Conservation (phyloP, 345 rosid species). For the Arabis hirsuta region DNA sequence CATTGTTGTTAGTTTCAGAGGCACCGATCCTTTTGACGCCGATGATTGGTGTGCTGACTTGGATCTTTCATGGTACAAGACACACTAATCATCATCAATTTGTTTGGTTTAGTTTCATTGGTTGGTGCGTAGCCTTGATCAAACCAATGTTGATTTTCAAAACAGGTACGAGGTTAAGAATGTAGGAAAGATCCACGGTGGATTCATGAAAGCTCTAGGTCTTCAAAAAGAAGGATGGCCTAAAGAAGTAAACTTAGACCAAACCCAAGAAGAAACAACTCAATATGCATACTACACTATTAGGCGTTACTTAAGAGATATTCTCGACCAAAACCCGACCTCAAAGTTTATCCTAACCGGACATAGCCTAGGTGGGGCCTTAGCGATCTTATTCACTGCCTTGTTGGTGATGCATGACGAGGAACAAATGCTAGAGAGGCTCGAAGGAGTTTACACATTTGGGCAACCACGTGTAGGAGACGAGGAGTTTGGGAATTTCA, state of each 20-base stretch:
- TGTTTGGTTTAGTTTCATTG: neutral
- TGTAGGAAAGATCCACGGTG: constrained; percentile 61
- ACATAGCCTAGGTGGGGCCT: constrained; percentile 66
- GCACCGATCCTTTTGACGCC: constrained; percentile 64
- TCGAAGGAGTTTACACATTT: constrained; percentile 62
- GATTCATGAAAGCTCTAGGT: constrained; percentile 70
- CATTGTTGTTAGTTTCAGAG: constrained; percentile 63
- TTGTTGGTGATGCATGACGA: constrained; percentile 53
- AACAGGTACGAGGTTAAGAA: constrained; percentile 48
- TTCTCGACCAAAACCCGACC: constrained; percentile 39
- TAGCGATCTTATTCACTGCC: constrained; percentile 49
- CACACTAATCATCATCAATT: neutral
- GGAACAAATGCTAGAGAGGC: constrained; percentile 46
- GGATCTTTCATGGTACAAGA: constrained; percentile 72
- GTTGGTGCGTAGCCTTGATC: neutral
- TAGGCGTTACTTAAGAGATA: constrained; percentile 42
- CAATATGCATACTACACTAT: constrained; percentile 51
- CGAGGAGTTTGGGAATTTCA: constrained; percentile 46
- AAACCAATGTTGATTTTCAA: neutral
- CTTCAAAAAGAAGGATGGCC: constrained; percentile 56
- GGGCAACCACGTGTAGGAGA: constrained; percentile 72
- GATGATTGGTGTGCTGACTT: constrained; percentile 53
- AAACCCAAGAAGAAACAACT: constrained; percentile 30
- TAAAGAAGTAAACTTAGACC: constrained; percentile 33
- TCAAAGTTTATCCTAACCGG: constrained; percentile 57